A percentile compares a stretch with the other conserved stretches of the same genome.
Evolutionary conservation across 2,329 filamentous ascomycete genomes (phyloP).

Genomic region (Tolypocladium tundrense): DNA sequence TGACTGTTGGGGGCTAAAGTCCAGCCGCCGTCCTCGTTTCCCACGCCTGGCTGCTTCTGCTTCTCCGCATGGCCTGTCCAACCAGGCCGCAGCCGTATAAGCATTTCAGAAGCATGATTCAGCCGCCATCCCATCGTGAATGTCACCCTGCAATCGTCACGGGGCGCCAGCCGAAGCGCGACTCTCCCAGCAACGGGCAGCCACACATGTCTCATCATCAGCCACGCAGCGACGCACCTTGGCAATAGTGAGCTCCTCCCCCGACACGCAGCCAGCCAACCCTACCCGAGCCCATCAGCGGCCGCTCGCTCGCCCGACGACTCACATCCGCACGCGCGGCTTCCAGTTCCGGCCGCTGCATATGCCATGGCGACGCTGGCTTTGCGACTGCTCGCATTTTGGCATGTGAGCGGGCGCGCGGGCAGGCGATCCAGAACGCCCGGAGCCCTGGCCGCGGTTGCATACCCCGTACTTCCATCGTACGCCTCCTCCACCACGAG

Average conservation of each 20-base stretch:
- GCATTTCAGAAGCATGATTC: neutral
- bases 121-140: neutral
- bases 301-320: neutral
- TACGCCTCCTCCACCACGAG: neutral
- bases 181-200: neutral
- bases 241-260: neutral
- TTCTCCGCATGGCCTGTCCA: neutral
- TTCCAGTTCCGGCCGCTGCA: neutral
- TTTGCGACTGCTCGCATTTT: neutral
- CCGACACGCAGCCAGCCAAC: neutral
- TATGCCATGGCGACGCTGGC: neutral
- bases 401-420: neutral
- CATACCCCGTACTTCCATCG: neutral
- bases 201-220: neutral
- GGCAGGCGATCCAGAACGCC: neutral
- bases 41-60: neutral
- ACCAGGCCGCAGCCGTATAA: neutral
- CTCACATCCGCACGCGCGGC: neutral
- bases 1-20: neutral
- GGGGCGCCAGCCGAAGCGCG: neutral
- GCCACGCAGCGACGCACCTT: neutral
- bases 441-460: neutral
- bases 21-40: neutral
- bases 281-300: neutral
- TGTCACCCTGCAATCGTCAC: slow-evolving; percentile 2